Conservation (phyloP, 192 early-diverging fungal genomes). For the Backusella parvicylindrica region DNA sequence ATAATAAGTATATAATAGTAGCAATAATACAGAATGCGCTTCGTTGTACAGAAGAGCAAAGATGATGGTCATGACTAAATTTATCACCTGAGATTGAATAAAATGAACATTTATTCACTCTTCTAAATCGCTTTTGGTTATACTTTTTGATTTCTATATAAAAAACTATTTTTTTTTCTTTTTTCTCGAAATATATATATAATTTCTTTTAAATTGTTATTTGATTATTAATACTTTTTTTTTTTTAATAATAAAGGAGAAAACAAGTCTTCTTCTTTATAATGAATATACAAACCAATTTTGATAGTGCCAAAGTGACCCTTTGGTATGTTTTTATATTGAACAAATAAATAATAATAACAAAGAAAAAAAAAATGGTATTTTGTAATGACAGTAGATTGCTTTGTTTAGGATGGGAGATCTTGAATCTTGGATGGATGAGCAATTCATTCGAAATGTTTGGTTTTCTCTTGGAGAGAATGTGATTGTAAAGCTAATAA, state of each 20-base stretch:
- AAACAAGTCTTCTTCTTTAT: background rate
- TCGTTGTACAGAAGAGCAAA: background rate
- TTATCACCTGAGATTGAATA: background rate
- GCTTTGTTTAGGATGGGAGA: constrained; percentile 77
- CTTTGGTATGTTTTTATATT: background rate
- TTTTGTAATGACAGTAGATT: background rate
- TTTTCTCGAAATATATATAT: background rate
- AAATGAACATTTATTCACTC: background rate
- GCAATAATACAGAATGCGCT: background rate
- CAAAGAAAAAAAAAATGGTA: background rate
- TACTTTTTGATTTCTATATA: background rate
- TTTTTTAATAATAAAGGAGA: background rate
- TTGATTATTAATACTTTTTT: background rate
- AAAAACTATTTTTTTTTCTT: background rate
- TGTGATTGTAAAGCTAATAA: constrained; percentile 90
- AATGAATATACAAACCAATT: background rate
- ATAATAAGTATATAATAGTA: background rate
- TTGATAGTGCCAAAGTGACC: background rate
- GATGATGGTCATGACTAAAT: background rate
- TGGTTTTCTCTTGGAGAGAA: constrained; percentile 83
- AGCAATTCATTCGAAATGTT: constrained; percentile 77
- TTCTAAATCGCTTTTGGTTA: too few species aligned
- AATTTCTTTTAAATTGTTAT: too few species aligned
- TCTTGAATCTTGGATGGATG: constrained; percentile 97
- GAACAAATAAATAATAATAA: background rate